Evolutionary conservation across 352 stramenopile species (phyloP), one percentile per base, ranked within the genome.

Genomic region (Phytophthora parvispora): DNA sequence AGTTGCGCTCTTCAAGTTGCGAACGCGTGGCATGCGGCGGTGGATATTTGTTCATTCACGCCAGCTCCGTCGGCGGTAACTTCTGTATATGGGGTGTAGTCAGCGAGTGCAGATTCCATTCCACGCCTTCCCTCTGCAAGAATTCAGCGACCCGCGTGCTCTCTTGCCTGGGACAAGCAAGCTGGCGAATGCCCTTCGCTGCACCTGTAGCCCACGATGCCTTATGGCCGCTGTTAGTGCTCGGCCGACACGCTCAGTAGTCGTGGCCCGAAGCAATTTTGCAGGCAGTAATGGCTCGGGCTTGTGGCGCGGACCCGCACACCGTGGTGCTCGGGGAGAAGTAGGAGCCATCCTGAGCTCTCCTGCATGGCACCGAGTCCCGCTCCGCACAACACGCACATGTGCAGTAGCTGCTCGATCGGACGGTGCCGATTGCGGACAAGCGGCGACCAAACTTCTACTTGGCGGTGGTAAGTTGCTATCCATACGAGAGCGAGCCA

Each of bases 11-110:
- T 60, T 20, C 32, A 27, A 16, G 18, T 45, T 22, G 18, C 38
- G 38, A 22, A 47, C 38, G 38, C 18, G 18, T 22, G n/a, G 22
- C 29, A 31, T 6, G 18, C 18, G n/a, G 22, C 29, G 22, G 52
- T 69, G 61, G 61, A 63, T 68, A 68, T 67, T n/a, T n/a, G n/a
- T n/a, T n/a, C n/a, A n/a, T n/a, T 67, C 58, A 25, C 56, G 20
- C 28, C 42, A 61, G 54, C 6, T 22, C 38, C 16, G n/a, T n/a
- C 38, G 38, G 18, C 15, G 10, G 38, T 42, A 16, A 8, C 22
- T 7, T 15, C 18, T 6, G 20, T 47, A 47, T 47, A n/a, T 47
- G 38, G 18, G 38, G 38, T 12, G 42, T 49, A 45, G 58, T 38
- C 38, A 56, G 49, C 18, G 9, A n/a, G 42, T 24, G 42, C 16